Evolutionary conservation across 495 filamentous ascomycete genomes (phyloP).

Genomic region (Pseudevernia furfuracea): DNA sequence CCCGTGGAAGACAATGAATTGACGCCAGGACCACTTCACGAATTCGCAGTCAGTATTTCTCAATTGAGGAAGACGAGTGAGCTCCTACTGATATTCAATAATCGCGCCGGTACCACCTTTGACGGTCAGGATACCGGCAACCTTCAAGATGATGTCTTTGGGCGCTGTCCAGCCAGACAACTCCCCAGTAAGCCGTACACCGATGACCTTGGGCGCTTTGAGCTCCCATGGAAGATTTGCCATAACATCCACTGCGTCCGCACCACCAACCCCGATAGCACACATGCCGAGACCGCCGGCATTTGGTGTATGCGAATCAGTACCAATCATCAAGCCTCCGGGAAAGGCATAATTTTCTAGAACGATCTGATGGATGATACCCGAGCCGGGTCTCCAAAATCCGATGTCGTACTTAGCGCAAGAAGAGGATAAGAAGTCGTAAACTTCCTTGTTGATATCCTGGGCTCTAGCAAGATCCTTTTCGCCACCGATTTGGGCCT

Average conservation of each 20-base stretch:
- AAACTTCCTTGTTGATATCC: conserved; percentile 98
- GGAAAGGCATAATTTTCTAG: conserved; percentile 99
- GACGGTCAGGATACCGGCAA: conserved; percentile 92
- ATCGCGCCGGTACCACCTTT: conserved; percentile 98
- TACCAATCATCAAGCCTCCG: conserved; percentile 95
- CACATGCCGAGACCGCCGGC: conserved; percentile 94
- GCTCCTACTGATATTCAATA: conserved; percentile 71
- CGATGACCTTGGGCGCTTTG: conserved; percentile 96
- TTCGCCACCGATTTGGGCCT: conserved; percentile 87
- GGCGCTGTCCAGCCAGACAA: conserved; percentile 90
- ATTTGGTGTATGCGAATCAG: conserved; percentile 97
- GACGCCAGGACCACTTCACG: conserved; percentile 59
- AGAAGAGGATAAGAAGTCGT: conserved; percentile 89
- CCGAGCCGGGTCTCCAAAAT: conserved; percentile 98
- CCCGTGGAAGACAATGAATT: conserved; percentile 59
- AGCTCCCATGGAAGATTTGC: conserved; percentile 96
- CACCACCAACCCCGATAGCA: conserved; percentile 97
- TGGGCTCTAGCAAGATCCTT: conserved; percentile 91
- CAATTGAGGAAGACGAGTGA: no score
- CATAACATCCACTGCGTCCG: conserved; percentile 98
- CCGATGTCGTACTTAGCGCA: conserved; percentile 99
- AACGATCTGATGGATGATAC: conserved; percentile 99
- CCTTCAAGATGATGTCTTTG: conserved; percentile 98
- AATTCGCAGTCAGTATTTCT: neutral
- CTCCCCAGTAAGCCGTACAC: conserved; percentile 85